Percentiles rank a stretch among this genome's conserved stretches.
These are phyloP conservation scores for Candida montana DNA, from an alignment of 805 yeast species.

Conservation along the genomic window DNA sequence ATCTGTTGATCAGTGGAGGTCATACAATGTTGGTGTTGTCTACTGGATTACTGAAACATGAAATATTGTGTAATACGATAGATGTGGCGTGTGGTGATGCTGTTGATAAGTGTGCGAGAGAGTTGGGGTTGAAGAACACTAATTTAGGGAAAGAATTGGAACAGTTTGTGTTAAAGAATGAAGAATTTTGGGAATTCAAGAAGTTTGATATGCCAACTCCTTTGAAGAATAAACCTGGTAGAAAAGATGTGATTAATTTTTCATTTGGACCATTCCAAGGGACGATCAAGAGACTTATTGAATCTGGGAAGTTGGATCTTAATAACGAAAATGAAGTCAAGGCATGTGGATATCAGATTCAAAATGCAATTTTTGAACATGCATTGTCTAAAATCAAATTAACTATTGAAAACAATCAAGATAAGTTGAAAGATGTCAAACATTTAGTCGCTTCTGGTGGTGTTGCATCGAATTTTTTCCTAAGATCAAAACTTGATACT, in stretches of 20 bases:
- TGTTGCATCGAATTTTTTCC: slow-evolving; percentile 69
- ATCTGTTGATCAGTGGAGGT: slow-evolving; percentile 86
- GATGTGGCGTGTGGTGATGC: slow-evolving; percentile 95
- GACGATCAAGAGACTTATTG: slow-evolving; percentile 37
- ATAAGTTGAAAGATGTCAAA: slow-evolving; percentile 37
- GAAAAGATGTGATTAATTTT: slow-evolving; percentile 46
- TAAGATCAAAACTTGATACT: slow-evolving; percentile 43
- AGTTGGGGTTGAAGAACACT: slow-evolving; percentile 70
- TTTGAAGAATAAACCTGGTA: slow-evolving; percentile 41
- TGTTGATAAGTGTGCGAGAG: slow-evolving; percentile 87
- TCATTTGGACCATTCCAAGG: slow-evolving; percentile 78
- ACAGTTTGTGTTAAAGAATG: slow-evolving; percentile 35
- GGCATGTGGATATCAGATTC: slow-evolving; percentile 53
- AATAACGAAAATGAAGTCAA: slow-evolving; percentile 26
- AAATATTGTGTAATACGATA: slow-evolving; percentile 63
- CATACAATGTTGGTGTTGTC: slow-evolving; percentile 85
- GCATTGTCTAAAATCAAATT: slow-evolving; percentile 57
- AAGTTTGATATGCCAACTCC: slow-evolving; percentile 42
- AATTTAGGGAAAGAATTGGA: slow-evolving; percentile 88
- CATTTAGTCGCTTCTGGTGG: slow-evolving; percentile 89
- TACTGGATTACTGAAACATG: slow-evolving; percentile 55
- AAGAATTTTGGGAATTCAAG: slow-evolving; percentile 25
- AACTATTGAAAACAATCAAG: slow-evolving; percentile 37
- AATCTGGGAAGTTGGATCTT: slow-evolving; percentile 17
- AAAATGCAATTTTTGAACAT: slow-evolving; percentile 67